Evolutionary conservation across 495 filamentous ascomycete species (phyloP), one percentile per base, ranked within the genome.

Genomic region (Achaetomiella virescens): DNA sequence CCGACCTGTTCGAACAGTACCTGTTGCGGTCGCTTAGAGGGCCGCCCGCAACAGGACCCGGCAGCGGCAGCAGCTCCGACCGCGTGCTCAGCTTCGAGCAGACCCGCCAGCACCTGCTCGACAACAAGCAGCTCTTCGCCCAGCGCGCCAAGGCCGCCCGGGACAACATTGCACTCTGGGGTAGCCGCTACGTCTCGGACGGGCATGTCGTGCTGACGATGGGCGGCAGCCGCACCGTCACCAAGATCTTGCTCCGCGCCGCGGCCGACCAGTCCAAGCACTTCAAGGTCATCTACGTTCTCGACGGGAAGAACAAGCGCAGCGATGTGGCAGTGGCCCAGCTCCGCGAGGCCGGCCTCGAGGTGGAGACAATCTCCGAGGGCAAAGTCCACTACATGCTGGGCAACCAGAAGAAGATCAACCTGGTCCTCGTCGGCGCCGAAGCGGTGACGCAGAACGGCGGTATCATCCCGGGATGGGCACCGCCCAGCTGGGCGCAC

Each of bases 381-480:
- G 83, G 84, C 20, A 90, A 90, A 0, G 86, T 93, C 3, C 90
- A 88, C 10, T 91, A 93, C 62, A 79, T 87, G n/a, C 83, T 97
- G 55, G 81, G 79, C n/a, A 58, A 60, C 56, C 42, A 60, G 10
- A 87, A 86, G 69, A 80, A 85, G 63, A 83, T 90, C 10, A 81
- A 87, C 63, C 79, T 91, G 61, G 85, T 92, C 0, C 84, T 98
- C 46, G 88, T 95, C 14, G 93, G 93, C 46, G 89, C 91, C n/a
- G 93, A 98, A 61, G 90, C 88, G 44, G 89, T 97, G 18, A 88
- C 93, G 38, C 89, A 95, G 62, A 95, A 97, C 68, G 93, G 93
- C 17, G 91, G 92, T 24, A 84, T 97, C 53, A 88, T 98, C 57
- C 90, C 84, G 38, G 91, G 45, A 80, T 97, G 77, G 93, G 93